Evolutionary conservation across 2,329 filamentous ascomycete species (phyloP).

Genomic region (Ilyonectria sp.): DNA sequence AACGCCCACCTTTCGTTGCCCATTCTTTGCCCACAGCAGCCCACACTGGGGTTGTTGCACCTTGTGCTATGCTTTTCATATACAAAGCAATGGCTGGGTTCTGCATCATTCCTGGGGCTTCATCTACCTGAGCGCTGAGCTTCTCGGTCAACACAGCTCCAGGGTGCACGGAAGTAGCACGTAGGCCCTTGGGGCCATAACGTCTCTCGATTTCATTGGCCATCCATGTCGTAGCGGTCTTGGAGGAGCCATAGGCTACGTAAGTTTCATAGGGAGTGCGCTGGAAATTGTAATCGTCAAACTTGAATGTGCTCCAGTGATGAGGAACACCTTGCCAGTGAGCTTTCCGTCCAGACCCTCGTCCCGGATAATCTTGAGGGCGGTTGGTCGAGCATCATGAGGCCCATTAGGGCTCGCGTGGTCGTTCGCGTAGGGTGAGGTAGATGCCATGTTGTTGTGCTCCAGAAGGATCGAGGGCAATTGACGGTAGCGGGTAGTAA

Average conservation of each 20-base stretch:
- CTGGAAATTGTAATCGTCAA: neutral
- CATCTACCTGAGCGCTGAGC: too few species aligned
- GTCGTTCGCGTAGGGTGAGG: too few species aligned
- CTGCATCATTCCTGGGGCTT: neutral
- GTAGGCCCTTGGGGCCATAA: neutral
- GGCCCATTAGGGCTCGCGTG: slow-evolving; percentile 8
- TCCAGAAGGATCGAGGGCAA: too few species aligned
- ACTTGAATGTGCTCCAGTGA: neutral
- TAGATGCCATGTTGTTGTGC: too few species aligned
- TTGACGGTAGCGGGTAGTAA: too few species aligned
- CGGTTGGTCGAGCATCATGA: slow-evolving; percentile 31
- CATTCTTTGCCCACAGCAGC: slow-evolving; percentile 6
- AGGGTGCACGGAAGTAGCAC: neutral
- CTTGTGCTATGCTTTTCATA: slow-evolving; percentile 13
- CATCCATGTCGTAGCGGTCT: too few species aligned
- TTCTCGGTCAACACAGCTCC: too few species aligned
- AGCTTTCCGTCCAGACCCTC: slow-evolving; percentile 11
- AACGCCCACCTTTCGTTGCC: slow-evolving; percentile 17
- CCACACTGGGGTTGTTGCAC: slow-evolving; percentile 16
- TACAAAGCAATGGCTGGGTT: neutral
- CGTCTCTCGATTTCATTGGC: too few species aligned
- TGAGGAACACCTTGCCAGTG: neutral
- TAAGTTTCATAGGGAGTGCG: slow-evolving; percentile 41
- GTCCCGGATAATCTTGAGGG: slow-evolving; percentile 25
- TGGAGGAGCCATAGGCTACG: neutral